Evolutionary conservation across 176 grass and related monocot species (phyloP).

Genomic region (Bromus sterilis): DNA sequence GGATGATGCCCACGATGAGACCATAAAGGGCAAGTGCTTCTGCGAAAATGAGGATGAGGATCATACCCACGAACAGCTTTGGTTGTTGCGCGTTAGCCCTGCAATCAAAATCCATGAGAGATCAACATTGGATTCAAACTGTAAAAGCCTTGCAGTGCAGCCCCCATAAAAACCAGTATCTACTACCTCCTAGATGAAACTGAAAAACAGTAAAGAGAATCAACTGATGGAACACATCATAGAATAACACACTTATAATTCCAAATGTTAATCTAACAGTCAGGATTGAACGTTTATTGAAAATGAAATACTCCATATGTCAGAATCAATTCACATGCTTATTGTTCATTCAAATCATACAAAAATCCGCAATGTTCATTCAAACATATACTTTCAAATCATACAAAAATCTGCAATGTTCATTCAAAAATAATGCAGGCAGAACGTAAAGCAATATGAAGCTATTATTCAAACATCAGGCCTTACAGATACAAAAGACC

Average conservation of each 20-base stretch:
- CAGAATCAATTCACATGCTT: not conserved
- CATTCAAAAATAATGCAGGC: not conserved
- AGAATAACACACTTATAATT: not conserved
- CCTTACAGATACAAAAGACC: not conserved
- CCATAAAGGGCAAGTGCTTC: slow-evolving; percentile 72
- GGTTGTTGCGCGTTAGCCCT: slow-evolving; percentile 83
- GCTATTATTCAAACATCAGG: not conserved
- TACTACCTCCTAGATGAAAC: not conserved
- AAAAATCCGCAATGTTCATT: not conserved
- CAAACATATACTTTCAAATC: not conserved
- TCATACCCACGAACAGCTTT: slow-evolving; percentile 77
- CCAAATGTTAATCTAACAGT: not conserved
- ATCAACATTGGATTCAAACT: not conserved
- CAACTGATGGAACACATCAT: not conserved
- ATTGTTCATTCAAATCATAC: not conserved
- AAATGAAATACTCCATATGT: not conserved
- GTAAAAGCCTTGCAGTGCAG: not conserved
- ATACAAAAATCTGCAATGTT: not conserved
- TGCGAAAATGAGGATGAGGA: slow-evolving; percentile 81
- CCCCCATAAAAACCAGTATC: not conserved
- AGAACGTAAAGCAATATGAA: not conserved
- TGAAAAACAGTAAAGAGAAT: not conserved
- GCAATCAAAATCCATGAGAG: not conserved
- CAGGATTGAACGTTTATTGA: not conserved
- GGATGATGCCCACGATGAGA: slow-evolving; percentile 75